A percentile compares a stretch with the other conserved stretches of the same genome.
These are phyloP conservation scores for Epichloe bromicola DNA, from an alignment of 2,329 filamentous ascomycete species.

Conservation along the genomic window DNA sequence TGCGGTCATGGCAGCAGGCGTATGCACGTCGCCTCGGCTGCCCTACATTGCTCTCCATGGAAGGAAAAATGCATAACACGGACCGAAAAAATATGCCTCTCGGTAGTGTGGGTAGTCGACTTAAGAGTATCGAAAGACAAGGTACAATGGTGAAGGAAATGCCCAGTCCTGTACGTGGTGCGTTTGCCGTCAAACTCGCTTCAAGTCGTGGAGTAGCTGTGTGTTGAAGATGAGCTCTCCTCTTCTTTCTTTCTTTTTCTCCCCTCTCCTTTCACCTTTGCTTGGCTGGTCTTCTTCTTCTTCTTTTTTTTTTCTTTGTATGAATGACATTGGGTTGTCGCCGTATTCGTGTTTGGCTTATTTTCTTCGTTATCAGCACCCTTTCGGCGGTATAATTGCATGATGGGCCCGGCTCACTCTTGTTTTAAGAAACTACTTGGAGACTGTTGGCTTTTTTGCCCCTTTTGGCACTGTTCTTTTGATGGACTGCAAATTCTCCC, in stretches of 20 bases:
- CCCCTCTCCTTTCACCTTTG: neutral
- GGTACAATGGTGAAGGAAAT: constrained; percentile 8
- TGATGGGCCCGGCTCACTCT: neutral
- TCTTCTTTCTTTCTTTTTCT: neutral
- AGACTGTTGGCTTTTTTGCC: neutral
- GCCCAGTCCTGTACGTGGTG: constrained; percentile 4
- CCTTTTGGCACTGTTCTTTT: neutral
- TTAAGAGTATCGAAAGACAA: constrained; percentile 9
- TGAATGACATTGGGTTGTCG: no score
- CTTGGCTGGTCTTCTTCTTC: neutral
- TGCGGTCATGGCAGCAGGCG: constrained; percentile 34
- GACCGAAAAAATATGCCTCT: constrained; percentile 5
- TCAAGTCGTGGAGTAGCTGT: neutral
- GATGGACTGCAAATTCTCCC: neutral
- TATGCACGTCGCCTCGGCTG: constrained; percentile 31
- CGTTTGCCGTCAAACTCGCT: constrained; percentile 2
- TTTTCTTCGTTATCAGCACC: neutral
- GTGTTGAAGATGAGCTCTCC: neutral
- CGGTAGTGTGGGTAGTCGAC: constrained; percentile 1
- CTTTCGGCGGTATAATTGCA: neutral
- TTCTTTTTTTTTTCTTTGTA: neutral
- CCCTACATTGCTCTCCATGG: constrained; percentile 27
- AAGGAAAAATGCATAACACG: constrained; percentile 17
- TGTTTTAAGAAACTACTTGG: neutral
- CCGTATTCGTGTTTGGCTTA: neutral